Percentiles rank a stretch among this genome's conserved stretches.
These are phyloP conservation scores for Penicillium capsulatum DNA, from an alignment of 2,329 filamentous ascomycete species.

Conservation along the genomic window DNA sequence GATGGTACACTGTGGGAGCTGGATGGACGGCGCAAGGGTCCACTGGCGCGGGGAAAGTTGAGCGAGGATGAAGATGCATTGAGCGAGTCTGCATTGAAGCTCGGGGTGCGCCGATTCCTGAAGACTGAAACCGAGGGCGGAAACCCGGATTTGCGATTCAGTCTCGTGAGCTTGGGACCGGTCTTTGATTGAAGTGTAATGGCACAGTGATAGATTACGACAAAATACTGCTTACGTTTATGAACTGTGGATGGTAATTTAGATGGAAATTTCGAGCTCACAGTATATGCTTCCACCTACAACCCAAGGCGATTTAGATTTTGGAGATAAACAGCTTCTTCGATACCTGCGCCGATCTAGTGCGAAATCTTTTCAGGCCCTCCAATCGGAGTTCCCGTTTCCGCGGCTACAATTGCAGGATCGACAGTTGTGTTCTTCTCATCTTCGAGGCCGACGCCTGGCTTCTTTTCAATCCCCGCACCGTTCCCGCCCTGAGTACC, in stretches of 20 bases:
- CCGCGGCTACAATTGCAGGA: not conserved
- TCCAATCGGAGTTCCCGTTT: not conserved
- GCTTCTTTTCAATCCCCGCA: not conserved
- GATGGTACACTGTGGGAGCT: conserved; percentile 75
- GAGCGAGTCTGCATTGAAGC: conserved; percentile 67
- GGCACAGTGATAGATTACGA: conserved; percentile 1
- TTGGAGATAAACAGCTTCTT: too few species aligned
- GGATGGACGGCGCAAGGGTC: conserved; percentile 70
- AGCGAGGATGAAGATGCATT: conserved; percentile 64
- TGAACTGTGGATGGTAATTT: too few species aligned
- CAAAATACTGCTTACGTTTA: too few species aligned
- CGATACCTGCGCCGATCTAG: too few species aligned
- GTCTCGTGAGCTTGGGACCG: conserved; percentile 57
- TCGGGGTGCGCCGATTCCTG: conserved; percentile 63
- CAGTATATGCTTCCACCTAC: too few species aligned
- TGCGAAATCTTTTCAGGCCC: conserved; percentile 1
- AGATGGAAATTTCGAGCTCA: too few species aligned
- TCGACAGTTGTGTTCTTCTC: not conserved
- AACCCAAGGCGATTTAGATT: too few species aligned
- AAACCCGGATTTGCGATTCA: conserved; percentile 57
- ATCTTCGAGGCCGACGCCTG: too few species aligned
- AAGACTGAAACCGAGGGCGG: conserved; percentile 55
- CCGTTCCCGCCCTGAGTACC: conserved; percentile 25
- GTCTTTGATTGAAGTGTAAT: conserved; percentile 44
- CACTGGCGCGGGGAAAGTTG: conserved; percentile 63